These are phyloP conservation scores for Tripterygium wilfordii DNA, from an alignment of 177 flowering plant species.

Conservation along the genomic window DNA sequence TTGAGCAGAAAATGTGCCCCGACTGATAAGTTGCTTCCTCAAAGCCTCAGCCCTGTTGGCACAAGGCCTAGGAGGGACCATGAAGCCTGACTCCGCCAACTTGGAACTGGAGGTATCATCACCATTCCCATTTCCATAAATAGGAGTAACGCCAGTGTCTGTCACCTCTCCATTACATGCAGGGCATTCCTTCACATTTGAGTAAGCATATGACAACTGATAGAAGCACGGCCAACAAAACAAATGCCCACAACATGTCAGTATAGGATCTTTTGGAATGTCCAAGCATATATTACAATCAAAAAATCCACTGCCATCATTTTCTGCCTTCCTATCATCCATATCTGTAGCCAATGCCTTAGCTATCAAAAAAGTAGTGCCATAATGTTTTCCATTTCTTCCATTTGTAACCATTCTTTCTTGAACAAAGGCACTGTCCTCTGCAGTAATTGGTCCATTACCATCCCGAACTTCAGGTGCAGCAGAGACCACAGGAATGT, in stretches of 20 bases:
- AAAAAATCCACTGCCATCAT: constrained; percentile 24
- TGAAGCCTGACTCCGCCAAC: constrained; percentile 14
- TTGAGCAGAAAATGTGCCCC: constrained; percentile 6
- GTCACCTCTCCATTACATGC: constrained; percentile 65
- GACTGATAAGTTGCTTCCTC: constrained; percentile 25
- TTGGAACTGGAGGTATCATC: constrained; percentile 6
- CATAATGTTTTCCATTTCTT: constrained; percentile 17
- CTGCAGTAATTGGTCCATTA: background rate
- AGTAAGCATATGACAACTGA: constrained; percentile 33
- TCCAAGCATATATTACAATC: constrained; percentile 70
- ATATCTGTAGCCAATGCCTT: constrained; percentile 30
- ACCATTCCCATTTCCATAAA: constrained; percentile 55
- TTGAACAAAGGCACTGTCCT: background rate
- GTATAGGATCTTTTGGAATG: constrained; percentile 51
- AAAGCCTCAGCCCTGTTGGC: constrained; percentile 41
- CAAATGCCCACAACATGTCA: constrained; percentile 74
- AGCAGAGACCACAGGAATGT: background rate
- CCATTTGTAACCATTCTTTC: constrained; percentile 11
- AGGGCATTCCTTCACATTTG: constrained; percentile 58
- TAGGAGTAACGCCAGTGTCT: constrained; percentile 47
- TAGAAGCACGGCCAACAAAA: constrained; percentile 81
- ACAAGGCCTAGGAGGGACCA: constrained; percentile 46
- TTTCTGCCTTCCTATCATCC: constrained; percentile 16
- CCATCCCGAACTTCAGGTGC: constrained; percentile 3
- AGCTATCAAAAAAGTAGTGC: constrained; percentile 27